Percentiles rank a stretch among this genome's conserved stretches.
phyloP scores from a whole-genome alignment of 306 rosid species.

The Carpinus fangiana region DNA sequence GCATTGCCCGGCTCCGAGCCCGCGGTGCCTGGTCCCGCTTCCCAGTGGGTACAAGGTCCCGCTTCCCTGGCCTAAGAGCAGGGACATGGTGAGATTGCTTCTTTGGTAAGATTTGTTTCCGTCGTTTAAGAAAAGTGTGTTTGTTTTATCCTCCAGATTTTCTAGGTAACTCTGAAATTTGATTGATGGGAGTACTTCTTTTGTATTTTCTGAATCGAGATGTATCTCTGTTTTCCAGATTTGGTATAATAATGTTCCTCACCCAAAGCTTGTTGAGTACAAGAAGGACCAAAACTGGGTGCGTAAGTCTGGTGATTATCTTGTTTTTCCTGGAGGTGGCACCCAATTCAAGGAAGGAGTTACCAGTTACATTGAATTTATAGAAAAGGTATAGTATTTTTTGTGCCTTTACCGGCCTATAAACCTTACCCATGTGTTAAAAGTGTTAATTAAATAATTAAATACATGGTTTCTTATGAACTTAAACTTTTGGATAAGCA shows the following conservation, averaged over 20 bases:
- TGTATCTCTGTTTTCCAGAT: constrained; percentile 42
- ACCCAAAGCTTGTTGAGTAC: constrained; percentile 90
- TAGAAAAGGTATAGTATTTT: constrained; percentile 56
- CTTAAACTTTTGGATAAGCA: too few relatives aligned
- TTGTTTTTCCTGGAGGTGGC: constrained; percentile 92
- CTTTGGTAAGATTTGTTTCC: constrained; percentile 55
- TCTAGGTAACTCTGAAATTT: not conserved
- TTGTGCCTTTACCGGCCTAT: not conserved
- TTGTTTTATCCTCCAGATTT: too few relatives aligned
- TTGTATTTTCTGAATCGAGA: not conserved
- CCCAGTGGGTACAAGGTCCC: constrained; percentile 68
- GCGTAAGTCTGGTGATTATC: constrained; percentile 64
- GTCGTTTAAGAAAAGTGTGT: constrained; percentile 5
- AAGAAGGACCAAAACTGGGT: constrained; percentile 97
- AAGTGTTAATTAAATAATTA: too few relatives aligned
- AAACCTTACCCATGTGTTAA: not conserved
- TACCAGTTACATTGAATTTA: constrained; percentile 54
- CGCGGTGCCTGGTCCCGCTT: constrained; percentile 64
- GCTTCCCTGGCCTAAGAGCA: constrained; percentile 91
- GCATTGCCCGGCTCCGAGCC: constrained; percentile 65
- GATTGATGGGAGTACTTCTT: not conserved
- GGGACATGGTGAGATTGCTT: constrained; percentile 98
- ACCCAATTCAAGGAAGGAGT: constrained; percentile 98
- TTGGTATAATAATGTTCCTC: constrained; percentile 93
- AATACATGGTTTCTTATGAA: too few relatives aligned